Evolutionary conservation across 2,329 filamentous ascomycete species (phyloP), one percentile per base, ranked within the genome.

Genomic region (Exophiala mesophila): DNA sequence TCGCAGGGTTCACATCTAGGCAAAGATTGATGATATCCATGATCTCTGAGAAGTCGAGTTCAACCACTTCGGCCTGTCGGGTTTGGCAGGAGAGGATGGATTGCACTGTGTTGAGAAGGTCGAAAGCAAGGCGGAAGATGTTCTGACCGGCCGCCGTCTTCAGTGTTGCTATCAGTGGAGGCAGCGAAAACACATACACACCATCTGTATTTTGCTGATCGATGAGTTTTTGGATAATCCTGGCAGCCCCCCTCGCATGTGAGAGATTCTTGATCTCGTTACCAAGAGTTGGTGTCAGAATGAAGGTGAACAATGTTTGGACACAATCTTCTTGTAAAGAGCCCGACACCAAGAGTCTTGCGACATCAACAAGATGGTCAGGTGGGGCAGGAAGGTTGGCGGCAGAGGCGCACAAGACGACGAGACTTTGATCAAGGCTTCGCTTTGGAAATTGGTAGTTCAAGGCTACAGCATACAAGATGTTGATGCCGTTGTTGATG

Each of bases 331-430:
- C 20, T 20, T 32, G 19, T 3, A 52, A 34, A 13, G 30, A 18
- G 8, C 53, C 46, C 20, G 37, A 21, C 6, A 45, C 48, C 20
- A 55, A 41, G 15, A 50, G 19, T 29, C 36, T 39, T 4, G 47
- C 32, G 38, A 41, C 52, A n/a, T 52, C 45, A 20, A 39, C 37
- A 8, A 52, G 39, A 13, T 47, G 45, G 20, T 43, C 38, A 20
- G 49, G 46, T 4, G 41, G 13, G 13, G 42, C 39, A 23, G 39
- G 36, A 4, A 55, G 34, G 36, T 50, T 49, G 15, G 52, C 44
- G 13, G 40, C 36, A 26, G 53, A 51, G 29, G 53, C 49, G 20
- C 45, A 54, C 20, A 55, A 33, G 5, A 51, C 45, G 23, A 46
- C 47, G 15, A 54, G 35, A 10, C 44, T 49, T 16, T 54, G 43